phyloP scores from a whole-genome alignment of 352 stramenopile genomes.

The Globisporangium nunn region DNA sequence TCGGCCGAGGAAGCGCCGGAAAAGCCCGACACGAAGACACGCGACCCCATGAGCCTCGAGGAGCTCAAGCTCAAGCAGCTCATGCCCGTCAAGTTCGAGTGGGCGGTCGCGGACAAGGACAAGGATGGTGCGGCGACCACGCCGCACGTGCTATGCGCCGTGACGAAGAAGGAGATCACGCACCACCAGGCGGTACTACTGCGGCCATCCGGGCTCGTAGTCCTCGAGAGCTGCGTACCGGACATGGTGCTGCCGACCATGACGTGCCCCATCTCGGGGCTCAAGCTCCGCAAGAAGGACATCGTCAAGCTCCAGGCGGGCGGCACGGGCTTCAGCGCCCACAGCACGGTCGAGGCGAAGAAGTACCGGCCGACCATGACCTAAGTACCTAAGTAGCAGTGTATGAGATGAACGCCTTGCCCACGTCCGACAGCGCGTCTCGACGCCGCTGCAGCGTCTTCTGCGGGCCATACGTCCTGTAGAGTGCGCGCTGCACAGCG shows the following conservation, averaged over 20 bases:
- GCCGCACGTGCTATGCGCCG: slow-evolving; percentile 53
- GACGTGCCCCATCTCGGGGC: slow-evolving; percentile 75
- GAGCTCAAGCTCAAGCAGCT: slow-evolving; percentile 85
- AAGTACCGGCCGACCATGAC: slow-evolving; percentile 84
- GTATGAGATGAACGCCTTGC: slow-evolving; percentile 28
- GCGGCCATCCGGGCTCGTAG: slow-evolving; percentile 65
- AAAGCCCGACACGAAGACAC: slow-evolving; percentile 63
- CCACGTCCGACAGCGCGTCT: slow-evolving; percentile 39
- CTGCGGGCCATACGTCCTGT: slow-evolving; percentile 37
- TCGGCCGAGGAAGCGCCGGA: slow-evolving; percentile 37
- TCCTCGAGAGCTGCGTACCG: slow-evolving; percentile 76
- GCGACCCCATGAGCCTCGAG: slow-evolving; percentile 78
- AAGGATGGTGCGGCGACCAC: slow-evolving; percentile 6
- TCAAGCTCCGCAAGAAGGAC: slow-evolving; percentile 85
- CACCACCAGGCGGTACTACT: slow-evolving; percentile 74
- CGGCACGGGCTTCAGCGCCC: slow-evolving; percentile 74
- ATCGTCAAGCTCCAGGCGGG: slow-evolving; percentile 72
- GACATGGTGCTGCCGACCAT: slow-evolving; percentile 82
- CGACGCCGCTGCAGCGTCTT: slow-evolving; percentile 22
- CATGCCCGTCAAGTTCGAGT: slow-evolving; percentile 83
- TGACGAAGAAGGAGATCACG: slow-evolving; percentile 81
- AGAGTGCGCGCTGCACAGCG: slow-evolving; percentile 35
- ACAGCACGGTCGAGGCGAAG: slow-evolving; percentile 84
- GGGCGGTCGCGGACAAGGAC: slow-evolving; percentile 26
- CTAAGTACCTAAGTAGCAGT: too few species aligned